phyloP scores from a whole-genome alignment of 257 asterid genomes.

The Phtheirospermum japonicum region DNA sequence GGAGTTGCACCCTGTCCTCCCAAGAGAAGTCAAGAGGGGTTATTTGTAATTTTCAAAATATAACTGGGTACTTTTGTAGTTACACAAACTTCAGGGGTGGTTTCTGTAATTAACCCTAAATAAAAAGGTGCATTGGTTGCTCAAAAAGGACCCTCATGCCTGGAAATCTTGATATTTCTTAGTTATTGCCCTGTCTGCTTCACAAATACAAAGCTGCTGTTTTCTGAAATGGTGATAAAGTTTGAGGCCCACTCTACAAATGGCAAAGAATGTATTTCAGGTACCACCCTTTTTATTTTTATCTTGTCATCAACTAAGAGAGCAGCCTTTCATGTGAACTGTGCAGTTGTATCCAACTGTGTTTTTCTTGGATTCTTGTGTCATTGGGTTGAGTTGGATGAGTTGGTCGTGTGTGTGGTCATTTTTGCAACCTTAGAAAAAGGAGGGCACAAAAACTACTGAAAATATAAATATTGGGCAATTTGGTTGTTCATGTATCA shows the following conservation, averaged over 20 bases:
- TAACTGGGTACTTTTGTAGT: background rate
- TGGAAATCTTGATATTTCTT: conserved; percentile 24
- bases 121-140: background rate
- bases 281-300: conserved; percentile 11
- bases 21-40: too few relatives aligned
- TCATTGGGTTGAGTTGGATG: conserved; percentile 20
- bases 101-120: background rate
- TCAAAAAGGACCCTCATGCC: conserved; percentile 13
- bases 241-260: conserved; percentile 47
- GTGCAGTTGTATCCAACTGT: conserved; percentile 69
- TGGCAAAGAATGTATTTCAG: conserved; percentile 39
- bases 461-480: background rate
- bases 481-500: too few relatives aligned
- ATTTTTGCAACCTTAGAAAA: conserved; percentile 1
- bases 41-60: background rate
- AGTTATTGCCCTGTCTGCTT: conserved; percentile 31
- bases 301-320: conserved; percentile 42
- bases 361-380: conserved; percentile 36
- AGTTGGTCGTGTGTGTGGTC: conserved; percentile 17
- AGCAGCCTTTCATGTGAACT: conserved; percentile 72
- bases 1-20: too few relatives aligned
- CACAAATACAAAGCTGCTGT: conserved; percentile 48
- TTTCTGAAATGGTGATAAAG: conserved; percentile 44
- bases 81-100: background rate
- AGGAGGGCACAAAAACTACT: background rate